Base-by-base conservation (phyloP, 805 yeast species). In the Crinitomyces ghanaensis region DNA sequence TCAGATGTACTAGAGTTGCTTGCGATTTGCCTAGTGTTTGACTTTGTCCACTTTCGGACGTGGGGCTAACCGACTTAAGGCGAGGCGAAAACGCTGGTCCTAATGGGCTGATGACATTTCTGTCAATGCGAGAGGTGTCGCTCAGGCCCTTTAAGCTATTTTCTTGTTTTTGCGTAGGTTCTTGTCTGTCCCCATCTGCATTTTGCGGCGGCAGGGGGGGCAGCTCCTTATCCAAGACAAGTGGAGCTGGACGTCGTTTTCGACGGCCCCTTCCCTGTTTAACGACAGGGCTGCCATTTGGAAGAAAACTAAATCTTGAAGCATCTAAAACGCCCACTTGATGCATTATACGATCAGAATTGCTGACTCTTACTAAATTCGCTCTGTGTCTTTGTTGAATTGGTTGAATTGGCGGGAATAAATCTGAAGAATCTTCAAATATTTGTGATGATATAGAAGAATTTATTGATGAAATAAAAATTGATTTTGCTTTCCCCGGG, bases 311-410 rank as follows among this genome's bases (percentile, higher is more conserved):
- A 25, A 13, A 25, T 6, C 28, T 6, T 6, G 28, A 25, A 11
- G 28, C 28, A n/a, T 29, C 32, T 3, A 29, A 19, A 16, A 25
- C 20, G 3, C 32, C 32, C 7, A 19, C 32, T 3, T 17, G 32
- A 11, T 23, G 32, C 32, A 29, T 29, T 15, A 12, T 6, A 17
- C 15, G 16, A n/a, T 12, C 17, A 5, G 7, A 15, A 15, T 13
- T 17, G 15, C n/a, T 19, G 5, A 9, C 7, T 6, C 23, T 8
- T 4, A 29, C 32, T 8, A 29, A 11, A 8, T 12, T n/a, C 16
- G 26, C 9, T n/a, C 9, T 16, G 16, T 21, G 32, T 6, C 32
- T 16, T 19, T 29, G 24, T 4, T 12, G 32, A 3, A 29, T 14
- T 4, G 20, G 32, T 5, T 21, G 32, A 14, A 29, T 25, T 12